Evolutionary conservation across 2,329 filamentous ascomycete genomes (phyloP).

Genomic region (Phaeosphaeriaceae sp.): DNA sequence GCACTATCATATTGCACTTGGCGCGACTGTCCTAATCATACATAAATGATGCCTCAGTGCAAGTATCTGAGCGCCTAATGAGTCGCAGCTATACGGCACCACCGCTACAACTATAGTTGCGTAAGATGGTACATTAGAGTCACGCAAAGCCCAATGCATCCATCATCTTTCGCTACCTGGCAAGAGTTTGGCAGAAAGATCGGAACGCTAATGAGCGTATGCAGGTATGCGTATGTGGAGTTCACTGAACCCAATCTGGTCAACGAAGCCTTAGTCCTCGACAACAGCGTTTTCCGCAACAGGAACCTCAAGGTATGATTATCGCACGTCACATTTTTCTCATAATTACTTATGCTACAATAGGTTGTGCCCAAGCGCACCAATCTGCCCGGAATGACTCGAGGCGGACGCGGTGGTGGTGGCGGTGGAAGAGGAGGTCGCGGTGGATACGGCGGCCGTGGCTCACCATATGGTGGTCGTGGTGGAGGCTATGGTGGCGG

Average conservation of each 20-base stretch:
- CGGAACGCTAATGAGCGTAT: slow-evolving; percentile 56
- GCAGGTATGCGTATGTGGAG: slow-evolving; percentile 97
- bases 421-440: slow-evolving; percentile 56
- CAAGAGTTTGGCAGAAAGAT: slow-evolving; percentile 61
- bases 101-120: background rate
- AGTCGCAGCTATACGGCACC: slow-evolving; percentile 2
- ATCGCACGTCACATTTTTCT: background rate
- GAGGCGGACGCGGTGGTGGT: slow-evolving; percentile 71
- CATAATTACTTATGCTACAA: slow-evolving; percentile 20
- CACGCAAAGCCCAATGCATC: background rate
- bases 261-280: slow-evolving; percentile 89
- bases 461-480: slow-evolving; percentile 52
- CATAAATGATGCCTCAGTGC: background rate
- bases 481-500: slow-evolving; percentile 5
- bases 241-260: slow-evolving; percentile 94
- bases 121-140: background rate
- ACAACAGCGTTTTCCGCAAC: slow-evolving; percentile 94
- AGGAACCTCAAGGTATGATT: slow-evolving; percentile 84
- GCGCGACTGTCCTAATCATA: background rate
- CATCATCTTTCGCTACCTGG: slow-evolving; percentile 60
- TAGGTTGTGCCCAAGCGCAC: slow-evolving; percentile 91
- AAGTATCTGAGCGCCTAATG: slow-evolving; percentile 6
- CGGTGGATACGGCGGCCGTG: slow-evolving; percentile 58
- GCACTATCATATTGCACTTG: background rate
- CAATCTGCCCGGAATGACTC: slow-evolving; percentile 92